Conservation (phyloP, 768 basidiomycete genomes). For the Xanthoconium stramineum region DNA sequence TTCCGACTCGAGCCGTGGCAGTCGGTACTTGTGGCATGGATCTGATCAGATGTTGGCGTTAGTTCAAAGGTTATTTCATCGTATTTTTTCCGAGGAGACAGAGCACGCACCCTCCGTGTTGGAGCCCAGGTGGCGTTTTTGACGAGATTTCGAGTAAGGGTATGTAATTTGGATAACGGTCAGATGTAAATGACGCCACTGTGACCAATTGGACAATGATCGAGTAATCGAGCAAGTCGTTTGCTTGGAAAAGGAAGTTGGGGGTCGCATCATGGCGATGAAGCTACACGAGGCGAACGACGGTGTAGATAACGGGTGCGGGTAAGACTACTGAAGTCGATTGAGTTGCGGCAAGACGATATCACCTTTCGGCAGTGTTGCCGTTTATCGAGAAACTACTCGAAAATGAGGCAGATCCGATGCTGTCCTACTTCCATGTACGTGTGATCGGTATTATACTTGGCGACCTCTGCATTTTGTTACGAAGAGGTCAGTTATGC, state of each 20-base stretch:
- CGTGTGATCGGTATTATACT: background rate
- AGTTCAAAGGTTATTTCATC: background rate
- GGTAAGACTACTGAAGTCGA: background rate
- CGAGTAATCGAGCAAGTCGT: background rate
- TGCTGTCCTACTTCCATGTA: background rate
- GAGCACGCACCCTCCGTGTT: background rate
- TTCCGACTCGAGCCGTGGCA: slow-evolving; percentile 8
- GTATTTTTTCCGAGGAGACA: slow-evolving; percentile 15
- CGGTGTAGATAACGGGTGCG: background rate
- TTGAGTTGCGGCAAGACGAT: slow-evolving; percentile 12
- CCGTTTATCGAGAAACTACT: background rate
- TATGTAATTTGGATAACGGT: background rate
- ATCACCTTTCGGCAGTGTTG: background rate
- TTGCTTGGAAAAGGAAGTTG: slow-evolving; percentile 8
- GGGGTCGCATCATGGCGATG: background rate
- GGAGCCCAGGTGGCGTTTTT: slow-evolving; percentile 13
- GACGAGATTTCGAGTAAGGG: slow-evolving; percentile 3
- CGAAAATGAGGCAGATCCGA: slow-evolving; percentile 1
- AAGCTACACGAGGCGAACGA: slow-evolving; percentile 1
- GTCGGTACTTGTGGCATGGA: slow-evolving; percentile 6
- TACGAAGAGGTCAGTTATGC: background rate
- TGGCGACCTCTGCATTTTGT: too few relatives aligned
- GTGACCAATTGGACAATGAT: slow-evolving; percentile 8
- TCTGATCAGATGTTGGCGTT: slow-evolving; percentile 14
- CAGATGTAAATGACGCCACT: slow-evolving; percentile 14